Conservation (phyloP, 495 filamentous ascomycete species). For the Hyphodiscus hymeniophilus region DNA sequence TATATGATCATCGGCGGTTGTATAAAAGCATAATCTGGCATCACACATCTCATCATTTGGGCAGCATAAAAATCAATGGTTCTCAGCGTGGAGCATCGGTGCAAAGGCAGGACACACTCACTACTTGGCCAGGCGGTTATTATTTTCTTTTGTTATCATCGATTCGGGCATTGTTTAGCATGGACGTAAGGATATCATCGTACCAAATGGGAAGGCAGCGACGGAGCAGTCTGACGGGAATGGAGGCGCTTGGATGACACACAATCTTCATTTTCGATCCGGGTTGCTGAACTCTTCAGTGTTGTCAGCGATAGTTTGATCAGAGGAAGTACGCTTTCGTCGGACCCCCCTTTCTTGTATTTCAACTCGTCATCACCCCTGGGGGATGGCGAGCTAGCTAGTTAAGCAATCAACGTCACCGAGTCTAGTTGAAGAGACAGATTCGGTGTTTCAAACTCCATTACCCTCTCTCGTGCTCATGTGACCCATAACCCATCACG, state of each 20-base stretch:
- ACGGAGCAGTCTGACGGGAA: not conserved
- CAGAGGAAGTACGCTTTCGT: not conserved
- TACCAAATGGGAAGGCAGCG: not conserved
- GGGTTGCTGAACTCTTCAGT: not conserved
- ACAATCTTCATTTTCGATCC: not conserved
- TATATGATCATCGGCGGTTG: constrained; percentile 9
- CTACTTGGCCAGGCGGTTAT: not conserved
- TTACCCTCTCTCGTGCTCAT: no score
- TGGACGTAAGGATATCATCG: not conserved
- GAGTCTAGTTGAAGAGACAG: not conserved
- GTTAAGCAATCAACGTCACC: not conserved
- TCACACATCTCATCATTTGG: not conserved
- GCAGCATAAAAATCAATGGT: not conserved
- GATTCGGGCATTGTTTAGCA: not conserved
- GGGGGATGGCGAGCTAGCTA: not conserved
- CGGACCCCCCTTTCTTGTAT: not conserved
- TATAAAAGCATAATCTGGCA: constrained; percentile 10
- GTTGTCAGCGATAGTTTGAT: constrained; percentile 1
- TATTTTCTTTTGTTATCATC: not conserved
- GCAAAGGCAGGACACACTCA: not conserved
- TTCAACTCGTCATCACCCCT: not conserved
- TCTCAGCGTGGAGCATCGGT: not conserved
- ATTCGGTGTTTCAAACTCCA: not conserved
- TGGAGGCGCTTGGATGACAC: constrained; percentile 4
- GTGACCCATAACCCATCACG: no score